Percentiles rank a stretch among this genome's conserved stretches.
phyloP scores from a whole-genome alignment of 2,329 filamentous ascomycete species.

The Pyricularia pennisetigena region DNA sequence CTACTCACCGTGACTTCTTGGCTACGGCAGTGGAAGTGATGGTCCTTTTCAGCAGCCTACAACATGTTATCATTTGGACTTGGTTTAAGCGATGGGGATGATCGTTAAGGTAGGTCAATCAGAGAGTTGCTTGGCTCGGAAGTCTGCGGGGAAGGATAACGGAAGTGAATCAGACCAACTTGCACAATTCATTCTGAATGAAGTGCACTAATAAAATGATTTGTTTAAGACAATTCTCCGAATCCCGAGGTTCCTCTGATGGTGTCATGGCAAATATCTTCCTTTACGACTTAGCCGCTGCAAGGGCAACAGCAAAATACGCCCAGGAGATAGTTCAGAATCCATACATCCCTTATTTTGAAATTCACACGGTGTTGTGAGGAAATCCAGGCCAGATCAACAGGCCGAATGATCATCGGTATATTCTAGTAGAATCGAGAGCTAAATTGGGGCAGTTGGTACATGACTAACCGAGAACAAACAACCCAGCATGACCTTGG shows the following conservation, averaged over 20 bases:
- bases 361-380: background rate
- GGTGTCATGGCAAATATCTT: background rate
- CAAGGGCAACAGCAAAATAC: background rate
- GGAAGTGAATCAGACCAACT: background rate
- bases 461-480: background rate
- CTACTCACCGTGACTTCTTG: slow-evolving; percentile 61
- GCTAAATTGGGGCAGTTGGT: background rate
- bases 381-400: background rate
- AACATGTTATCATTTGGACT: slow-evolving; percentile 21
- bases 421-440: background rate
- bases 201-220: background rate
- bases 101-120: background rate
- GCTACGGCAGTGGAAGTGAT: slow-evolving; percentile 44
- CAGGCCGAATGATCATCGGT: background rate
- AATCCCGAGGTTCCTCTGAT: background rate
- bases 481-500: background rate
- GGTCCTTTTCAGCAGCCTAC: slow-evolving; percentile 61
- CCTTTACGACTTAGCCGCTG: background rate
- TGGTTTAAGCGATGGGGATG: background rate
- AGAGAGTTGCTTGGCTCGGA: background rate
- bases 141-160: background rate
- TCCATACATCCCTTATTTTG: background rate
- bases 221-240: background rate
- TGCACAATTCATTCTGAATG: background rate
- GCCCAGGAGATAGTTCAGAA: background rate